Evolutionary conservation across 2,329 filamentous ascomycete genomes (phyloP).

Genomic region (Monosporascus sp.): DNA sequence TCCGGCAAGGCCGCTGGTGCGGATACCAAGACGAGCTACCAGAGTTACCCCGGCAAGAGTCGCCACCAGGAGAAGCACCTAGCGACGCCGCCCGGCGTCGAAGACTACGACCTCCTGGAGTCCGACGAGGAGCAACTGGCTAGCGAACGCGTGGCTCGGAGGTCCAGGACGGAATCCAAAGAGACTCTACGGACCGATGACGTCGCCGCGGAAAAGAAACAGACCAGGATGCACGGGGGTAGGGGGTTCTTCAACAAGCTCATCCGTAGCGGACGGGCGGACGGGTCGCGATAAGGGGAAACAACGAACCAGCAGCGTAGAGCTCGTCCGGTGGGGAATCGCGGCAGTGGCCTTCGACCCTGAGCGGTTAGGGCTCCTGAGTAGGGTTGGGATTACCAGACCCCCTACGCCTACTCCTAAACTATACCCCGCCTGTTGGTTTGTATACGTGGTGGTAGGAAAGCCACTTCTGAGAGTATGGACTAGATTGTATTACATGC

Average conservation of each 20-base stretch:
- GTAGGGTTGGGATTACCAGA: too few species aligned
- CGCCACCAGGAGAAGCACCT: background rate
- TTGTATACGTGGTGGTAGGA: too few species aligned
- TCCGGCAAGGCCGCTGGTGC: background rate
- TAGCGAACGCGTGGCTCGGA: constrained; percentile 1
- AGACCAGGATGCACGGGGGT: constrained; percentile 10
- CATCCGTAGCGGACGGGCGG: constrained; percentile 18
- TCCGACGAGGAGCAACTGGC: constrained; percentile 19
- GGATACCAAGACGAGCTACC: constrained; percentile 2
- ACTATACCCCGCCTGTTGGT: too few species aligned
- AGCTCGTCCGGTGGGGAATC: too few species aligned
- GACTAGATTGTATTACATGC: too few species aligned
- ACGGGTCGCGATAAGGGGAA: constrained; percentile 11
- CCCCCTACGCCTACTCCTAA: too few species aligned
- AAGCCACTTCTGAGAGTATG: too few species aligned
- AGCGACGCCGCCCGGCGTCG: constrained; percentile 9
- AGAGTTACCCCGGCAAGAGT: background rate
- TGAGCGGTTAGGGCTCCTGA: too few species aligned
- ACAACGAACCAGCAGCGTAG: background rate
- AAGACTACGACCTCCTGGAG: constrained; percentile 19
- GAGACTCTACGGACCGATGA: constrained; percentile 2
- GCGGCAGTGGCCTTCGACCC: too few species aligned
- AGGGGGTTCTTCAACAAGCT: constrained; percentile 18
- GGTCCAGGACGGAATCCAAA: constrained; percentile 3
- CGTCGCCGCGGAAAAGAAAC: constrained; percentile 10